Conservation (phyloP, 2,329 filamentous ascomycete genomes). For the Claviceps purpurea region DNA sequence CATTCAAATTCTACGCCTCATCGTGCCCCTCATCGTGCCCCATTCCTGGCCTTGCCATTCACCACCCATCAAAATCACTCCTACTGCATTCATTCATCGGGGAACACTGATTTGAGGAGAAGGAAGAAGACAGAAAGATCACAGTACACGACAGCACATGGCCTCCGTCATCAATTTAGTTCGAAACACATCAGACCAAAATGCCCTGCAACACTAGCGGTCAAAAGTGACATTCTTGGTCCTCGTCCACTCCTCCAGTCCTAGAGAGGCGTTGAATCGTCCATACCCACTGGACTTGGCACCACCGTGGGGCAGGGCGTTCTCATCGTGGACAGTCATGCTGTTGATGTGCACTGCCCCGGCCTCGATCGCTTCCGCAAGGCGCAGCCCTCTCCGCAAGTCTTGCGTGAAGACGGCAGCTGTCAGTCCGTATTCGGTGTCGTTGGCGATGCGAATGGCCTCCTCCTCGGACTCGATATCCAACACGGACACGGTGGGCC, state of each 20-base stretch:
- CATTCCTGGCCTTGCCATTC: no score
- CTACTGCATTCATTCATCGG: no score
- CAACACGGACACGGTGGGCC: conserved; percentile 58
- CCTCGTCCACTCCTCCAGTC: conserved; percentile 48
- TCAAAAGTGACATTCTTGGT: conserved; percentile 51
- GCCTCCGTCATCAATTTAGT: no score
- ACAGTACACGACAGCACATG: no score
- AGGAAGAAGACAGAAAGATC: no score
- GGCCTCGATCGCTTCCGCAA: conserved; percentile 51
- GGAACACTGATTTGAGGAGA: no score
- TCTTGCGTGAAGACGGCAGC: conserved; percentile 62
- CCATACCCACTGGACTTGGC: conserved; percentile 52
- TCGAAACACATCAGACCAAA: no score
- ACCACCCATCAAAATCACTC: no score
- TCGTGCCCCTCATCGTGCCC: no score
- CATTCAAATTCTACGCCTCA: no score
- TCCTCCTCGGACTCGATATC: conserved; percentile 57
- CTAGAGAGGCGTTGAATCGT: conserved; percentile 40
- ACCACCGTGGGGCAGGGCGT: conserved; percentile 52
- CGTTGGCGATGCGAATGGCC: conserved; percentile 61
- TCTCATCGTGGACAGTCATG: conserved; percentile 53
- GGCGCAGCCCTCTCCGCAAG: conserved; percentile 41
- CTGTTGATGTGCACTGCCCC: conserved; percentile 57
- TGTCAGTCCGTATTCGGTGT: conserved; percentile 65
- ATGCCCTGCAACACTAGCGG: conserved; percentile 11